phyloP scores from a whole-genome alignment of 352 stramenopile genomes.

The Pythium oligandrum region DNA sequence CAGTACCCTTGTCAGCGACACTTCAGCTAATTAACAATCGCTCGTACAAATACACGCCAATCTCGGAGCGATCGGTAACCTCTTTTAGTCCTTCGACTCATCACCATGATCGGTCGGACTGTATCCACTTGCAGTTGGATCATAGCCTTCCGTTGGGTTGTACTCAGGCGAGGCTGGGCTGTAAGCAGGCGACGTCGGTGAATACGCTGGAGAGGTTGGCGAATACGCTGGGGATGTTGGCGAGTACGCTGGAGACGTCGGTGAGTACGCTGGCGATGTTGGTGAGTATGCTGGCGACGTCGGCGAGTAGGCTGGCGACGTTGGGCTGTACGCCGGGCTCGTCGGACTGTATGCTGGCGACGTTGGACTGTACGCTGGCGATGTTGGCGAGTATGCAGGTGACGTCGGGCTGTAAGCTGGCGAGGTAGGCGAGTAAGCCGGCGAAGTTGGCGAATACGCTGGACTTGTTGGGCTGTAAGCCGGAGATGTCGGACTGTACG shows the following conservation, averaged over 20 bases:
- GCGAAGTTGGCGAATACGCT: conserved; percentile 30
- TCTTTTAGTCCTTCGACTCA: conserved; percentile 23
- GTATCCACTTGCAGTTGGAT: conserved; percentile 67
- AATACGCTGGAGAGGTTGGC: conserved; percentile 84
- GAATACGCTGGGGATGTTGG: conserved; percentile 83
- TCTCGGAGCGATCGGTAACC: too few species aligned
- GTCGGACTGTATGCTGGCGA: conserved; percentile 70
- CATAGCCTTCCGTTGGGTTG: conserved; percentile 62
- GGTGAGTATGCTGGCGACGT: conserved; percentile 72
- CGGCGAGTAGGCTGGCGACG: conserved; percentile 60
- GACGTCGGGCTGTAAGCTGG: conserved; percentile 63
- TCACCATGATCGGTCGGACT: conserved; percentile 58
- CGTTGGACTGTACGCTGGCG: conserved; percentile 60
- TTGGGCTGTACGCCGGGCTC: conserved; percentile 68
- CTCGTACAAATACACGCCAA: too few species aligned
- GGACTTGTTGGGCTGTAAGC: conserved; percentile 44
- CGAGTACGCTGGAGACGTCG: conserved; percentile 87
- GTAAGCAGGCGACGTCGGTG: conserved; percentile 66
- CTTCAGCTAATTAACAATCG: not conserved
- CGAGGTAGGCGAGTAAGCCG: conserved; percentile 59
- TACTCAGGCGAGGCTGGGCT: conserved; percentile 73
- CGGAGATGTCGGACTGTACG: conserved; percentile 51
- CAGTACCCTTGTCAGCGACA: too few species aligned
- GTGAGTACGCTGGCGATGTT: conserved; percentile 78
- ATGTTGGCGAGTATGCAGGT: conserved; percentile 61